Evolutionary conservation across 441 rosid species (phyloP), one percentile per base, ranked within the genome.

Genomic region (Erodium texanum): DNA sequence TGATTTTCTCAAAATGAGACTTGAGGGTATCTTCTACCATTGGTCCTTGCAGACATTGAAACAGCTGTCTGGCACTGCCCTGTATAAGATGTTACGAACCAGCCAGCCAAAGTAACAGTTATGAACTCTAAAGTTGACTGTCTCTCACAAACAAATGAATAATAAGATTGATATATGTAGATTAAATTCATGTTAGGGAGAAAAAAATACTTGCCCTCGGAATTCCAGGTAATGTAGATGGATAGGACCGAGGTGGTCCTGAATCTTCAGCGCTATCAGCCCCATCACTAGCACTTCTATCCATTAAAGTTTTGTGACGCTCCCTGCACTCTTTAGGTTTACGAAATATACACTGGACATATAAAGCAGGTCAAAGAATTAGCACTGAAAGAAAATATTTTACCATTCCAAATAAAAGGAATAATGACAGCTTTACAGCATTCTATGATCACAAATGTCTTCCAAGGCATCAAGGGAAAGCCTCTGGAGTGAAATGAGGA

Each of bases 191-290:
- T 7, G 4, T 14, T 11, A n/a, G 32, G n/a, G 48, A 66, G 66
- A 20, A 67, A 38, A 71, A 66, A 66, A 66, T 72, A 70, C 78
- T 72, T 77, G 84, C 99, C 99, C 89, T 93, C 7, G 99, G 99
- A 59, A 96, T 96, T 82, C 99, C 99, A 73, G 99, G 99, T 80
- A 96, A 85, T 69, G 98, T 88, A 70, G 99, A 95, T 48, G 99
- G 99, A 79, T 96, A 96, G 77, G 99, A 81, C 81, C 88, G 99
- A 73, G 98, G 93, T 72, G 92, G 87, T 67, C 98, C 97, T 56
- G 98, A 93, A 82, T 96, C 99, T 79, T 96, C 99, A 73, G 97
- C 97, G 78, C 99, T 96, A 76, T 96, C 99, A 76, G 96, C 97
- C 15, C 97, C 98, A 81, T 96, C 99, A 74, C 96, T 91, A 74